Evolutionary conservation across 106 monocot genomes (phyloP).

Genomic region (Phalaenopsis aphrodite): DNA sequence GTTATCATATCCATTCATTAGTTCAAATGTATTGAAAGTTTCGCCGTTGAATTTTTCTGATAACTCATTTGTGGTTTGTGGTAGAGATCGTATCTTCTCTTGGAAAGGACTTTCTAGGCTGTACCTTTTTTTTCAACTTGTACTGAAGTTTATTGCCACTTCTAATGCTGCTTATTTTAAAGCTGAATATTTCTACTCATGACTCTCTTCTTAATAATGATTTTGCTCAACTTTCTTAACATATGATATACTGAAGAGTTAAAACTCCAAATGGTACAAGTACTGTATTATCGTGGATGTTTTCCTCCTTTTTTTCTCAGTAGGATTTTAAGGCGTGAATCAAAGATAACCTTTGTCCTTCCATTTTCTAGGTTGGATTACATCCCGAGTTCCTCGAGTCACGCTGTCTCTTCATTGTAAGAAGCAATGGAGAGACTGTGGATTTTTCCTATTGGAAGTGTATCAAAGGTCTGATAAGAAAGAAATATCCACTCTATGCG

Average conservation of each 20-base stretch:
- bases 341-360: not conserved
- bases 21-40: no score
- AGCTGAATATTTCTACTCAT: no score
- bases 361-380: conserved; percentile 55
- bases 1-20: no score
- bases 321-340: not conserved
- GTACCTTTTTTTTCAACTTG: no score
- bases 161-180: no score
- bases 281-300: not conserved
- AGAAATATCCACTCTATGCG: conserved; percentile 82
- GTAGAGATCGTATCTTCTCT: no score
- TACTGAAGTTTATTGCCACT: no score
- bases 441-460: conserved; percentile 99
- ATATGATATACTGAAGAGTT: not conserved
- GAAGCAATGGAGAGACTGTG: conserved; percentile 57
- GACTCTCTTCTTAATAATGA: no score
- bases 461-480: conserved; percentile 83
- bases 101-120: no score
- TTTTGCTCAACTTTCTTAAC: no score
- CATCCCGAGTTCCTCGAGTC: conserved; percentile 84
- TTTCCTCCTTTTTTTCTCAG: not conserved
- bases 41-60: no score
- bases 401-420: conserved; percentile 80
- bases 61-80: no score
- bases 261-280: not conserved